phyloP scores from a whole-genome alignment of 371 early-diverging fungal genomes.

The Funneliformis caledonium region DNA sequence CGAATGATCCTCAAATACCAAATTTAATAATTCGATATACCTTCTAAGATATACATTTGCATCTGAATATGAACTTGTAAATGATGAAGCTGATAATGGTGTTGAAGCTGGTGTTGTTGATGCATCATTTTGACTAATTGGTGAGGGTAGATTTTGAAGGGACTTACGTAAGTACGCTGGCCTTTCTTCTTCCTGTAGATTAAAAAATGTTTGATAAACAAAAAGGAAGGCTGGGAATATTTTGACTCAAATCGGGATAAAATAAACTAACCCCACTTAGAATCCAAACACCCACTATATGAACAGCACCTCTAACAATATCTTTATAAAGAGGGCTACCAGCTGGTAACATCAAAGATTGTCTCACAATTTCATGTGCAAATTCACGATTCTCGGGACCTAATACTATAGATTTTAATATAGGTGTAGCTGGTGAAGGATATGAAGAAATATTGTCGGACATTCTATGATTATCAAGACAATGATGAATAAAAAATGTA shows the following conservation, averaged over 20 bases:
- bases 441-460: constrained; percentile 48
- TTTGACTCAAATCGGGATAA: background rate
- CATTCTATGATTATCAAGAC: constrained; percentile 60
- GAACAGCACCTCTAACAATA: constrained; percentile 69
- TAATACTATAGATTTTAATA: constrained; percentile 70
- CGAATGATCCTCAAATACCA: constrained; percentile 55
- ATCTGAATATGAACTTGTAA: constrained; percentile 43
- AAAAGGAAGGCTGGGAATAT: background rate
- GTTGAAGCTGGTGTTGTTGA: constrained; percentile 40
- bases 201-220: background rate
- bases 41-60: constrained; percentile 65
- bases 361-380: constrained; percentile 77
- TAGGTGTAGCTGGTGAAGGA: constrained; percentile 69
- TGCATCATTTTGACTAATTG: constrained; percentile 42
- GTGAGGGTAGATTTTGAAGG: constrained; percentile 43
- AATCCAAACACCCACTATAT: constrained; percentile 76
- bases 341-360: constrained; percentile 66
- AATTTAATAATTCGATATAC: constrained; percentile 60
- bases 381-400: constrained; percentile 72
- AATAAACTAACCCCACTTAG: constrained; percentile 52
- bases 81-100: background rate
- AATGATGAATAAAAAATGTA: constrained; percentile 67
- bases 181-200: constrained; percentile 61
- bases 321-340: constrained; percentile 58
- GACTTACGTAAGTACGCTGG: constrained; percentile 65